Base-by-base conservation (phyloP, 768 basidiomycete genomes). In the Leucosporidium scottii region DNA sequence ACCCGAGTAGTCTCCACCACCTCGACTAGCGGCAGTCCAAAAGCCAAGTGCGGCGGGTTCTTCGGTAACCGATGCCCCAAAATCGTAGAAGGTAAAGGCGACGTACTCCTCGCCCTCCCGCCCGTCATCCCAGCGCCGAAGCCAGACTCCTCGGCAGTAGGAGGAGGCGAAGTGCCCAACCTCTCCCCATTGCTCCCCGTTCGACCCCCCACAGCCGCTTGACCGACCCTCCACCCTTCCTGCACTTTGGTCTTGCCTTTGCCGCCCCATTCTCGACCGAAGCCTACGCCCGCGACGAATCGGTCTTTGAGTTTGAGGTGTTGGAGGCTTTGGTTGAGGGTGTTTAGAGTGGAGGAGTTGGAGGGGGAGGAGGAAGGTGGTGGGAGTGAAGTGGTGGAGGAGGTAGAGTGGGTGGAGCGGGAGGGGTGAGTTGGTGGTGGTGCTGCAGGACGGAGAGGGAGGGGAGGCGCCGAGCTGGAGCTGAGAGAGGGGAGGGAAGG, bases 251-350 rank as follows among this genome's bases (percentile, higher is more conserved):
- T 55, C n/a, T 49, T 55, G 8, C 64, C 68, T n/a, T 64, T 63
- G 0, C 59, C 59, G 25, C 61, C 65, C 69, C 69, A 67, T 30
- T 66, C 65, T 7, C 56, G 23, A 10, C 65, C 62, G 34, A 66
- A 58, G 0, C 62, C 57, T 13, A 56, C 54, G 20, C 69, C 69
- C 0, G 69, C 69, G n/a, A 34, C 66, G 54, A 70, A 31, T 3
- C 58, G 56, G 65, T 66, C 65, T 12, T 55, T 65, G n/a, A 69
- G 36, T 23, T 63, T 63, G 28, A 31, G 25, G 39, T 34, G n/a
- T 1, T 61, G 60, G n/a, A 57, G 23, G 10, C 60, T 36, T 4
- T 49, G 28, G 23, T 39, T 44, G 9, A 53, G 34, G 21, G 30
- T 27, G 30, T 30, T 27, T 8, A 30, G 25, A 0, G 53, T 25